A percentile compares a stretch with the other conserved stretches of the same genome.
phyloP scores from a whole-genome alignment of 2,329 filamentous ascomycete species.

The Blastomyces emzantsi region DNA sequence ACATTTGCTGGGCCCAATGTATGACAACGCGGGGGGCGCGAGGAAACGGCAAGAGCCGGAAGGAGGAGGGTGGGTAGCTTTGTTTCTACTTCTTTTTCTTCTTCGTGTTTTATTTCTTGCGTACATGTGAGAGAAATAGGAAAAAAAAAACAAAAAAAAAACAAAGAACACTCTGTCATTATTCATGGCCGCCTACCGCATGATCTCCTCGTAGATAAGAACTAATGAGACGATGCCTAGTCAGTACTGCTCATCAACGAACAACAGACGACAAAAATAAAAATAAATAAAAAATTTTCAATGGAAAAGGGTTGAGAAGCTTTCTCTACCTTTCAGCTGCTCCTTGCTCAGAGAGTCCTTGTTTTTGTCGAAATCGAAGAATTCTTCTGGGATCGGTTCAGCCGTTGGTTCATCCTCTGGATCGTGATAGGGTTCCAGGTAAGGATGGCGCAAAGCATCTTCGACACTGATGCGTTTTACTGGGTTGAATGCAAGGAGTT shows the following conservation, averaged over 20 bases:
- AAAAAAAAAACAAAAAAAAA: too few species aligned
- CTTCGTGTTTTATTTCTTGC: not conserved
- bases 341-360: conserved; percentile 98
- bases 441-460: conserved; percentile 93
- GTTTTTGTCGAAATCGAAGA: conserved; percentile 99
- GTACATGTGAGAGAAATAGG: not conserved
- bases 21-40: not conserved
- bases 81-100: not conserved
- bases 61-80: not conserved
- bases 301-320: not conserved
- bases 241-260: conserved; percentile 16
- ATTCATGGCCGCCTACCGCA: conserved; percentile 45
- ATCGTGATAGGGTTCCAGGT: conserved; percentile 97
- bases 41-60: not conserved
- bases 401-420: conserved; percentile 97
- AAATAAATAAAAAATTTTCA: not conserved
- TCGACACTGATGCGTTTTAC: conserved; percentile 98
- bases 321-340: conserved; percentile 70
- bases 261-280: not conserved
- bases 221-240: conserved; percentile 31
- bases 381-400: conserved; percentile 93
- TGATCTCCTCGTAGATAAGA: conserved; percentile 97
- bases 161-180: not conserved
- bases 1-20: not conserved
- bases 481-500: conserved; percentile 93